Evolutionary conservation across 352 stramenopile species (phyloP).

Genomic region (Pythium rhizo-oryzae): DNA sequence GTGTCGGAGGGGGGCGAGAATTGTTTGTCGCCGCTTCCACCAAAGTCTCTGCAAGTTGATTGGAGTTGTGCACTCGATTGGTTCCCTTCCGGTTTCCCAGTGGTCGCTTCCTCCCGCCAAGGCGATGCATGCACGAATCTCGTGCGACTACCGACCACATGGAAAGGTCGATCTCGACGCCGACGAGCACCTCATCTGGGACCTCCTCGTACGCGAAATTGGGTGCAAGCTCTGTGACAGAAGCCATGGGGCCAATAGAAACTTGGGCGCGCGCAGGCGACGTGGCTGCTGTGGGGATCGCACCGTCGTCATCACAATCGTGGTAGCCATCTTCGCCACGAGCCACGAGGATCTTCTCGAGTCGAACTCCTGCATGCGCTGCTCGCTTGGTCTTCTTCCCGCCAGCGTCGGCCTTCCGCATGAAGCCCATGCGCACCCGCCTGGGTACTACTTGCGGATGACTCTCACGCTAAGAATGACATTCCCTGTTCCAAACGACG

Average conservation of each 20-base stretch:
- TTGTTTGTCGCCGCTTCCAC: not conserved
- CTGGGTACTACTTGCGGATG: not conserved
- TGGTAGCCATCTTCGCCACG: not conserved
- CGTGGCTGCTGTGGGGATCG: not conserved
- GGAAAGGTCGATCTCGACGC: conserved; percentile 56
- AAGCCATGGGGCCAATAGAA: not conserved
- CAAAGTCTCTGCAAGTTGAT: conserved; percentile 43
- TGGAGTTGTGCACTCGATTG: conserved; percentile 6
- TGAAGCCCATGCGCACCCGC: conserved; percentile 17
- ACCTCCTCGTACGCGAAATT: conserved; percentile 63
- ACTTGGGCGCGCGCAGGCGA: not conserved
- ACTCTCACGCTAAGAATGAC: conserved; percentile 9
- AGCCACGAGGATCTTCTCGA: conserved; percentile 38
- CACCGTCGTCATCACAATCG: not conserved
- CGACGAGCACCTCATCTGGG: conserved; percentile 61
- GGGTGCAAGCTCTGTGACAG: conserved; percentile 43
- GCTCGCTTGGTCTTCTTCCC: conserved; percentile 28
- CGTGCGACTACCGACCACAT: conserved; percentile 69
- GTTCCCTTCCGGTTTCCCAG: not conserved
- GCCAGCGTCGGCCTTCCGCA: not conserved
- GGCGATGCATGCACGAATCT: conserved; percentile 55
- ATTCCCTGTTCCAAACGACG: not conserved
- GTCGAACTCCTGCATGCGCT: conserved; percentile 50
- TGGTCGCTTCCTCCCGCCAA: conserved; percentile 27
- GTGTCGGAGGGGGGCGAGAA: conserved; percentile 5